Evolutionary conservation across 2,329 filamentous ascomycete species (phyloP).

Genomic region (Paecilomyces formosus): DNA sequence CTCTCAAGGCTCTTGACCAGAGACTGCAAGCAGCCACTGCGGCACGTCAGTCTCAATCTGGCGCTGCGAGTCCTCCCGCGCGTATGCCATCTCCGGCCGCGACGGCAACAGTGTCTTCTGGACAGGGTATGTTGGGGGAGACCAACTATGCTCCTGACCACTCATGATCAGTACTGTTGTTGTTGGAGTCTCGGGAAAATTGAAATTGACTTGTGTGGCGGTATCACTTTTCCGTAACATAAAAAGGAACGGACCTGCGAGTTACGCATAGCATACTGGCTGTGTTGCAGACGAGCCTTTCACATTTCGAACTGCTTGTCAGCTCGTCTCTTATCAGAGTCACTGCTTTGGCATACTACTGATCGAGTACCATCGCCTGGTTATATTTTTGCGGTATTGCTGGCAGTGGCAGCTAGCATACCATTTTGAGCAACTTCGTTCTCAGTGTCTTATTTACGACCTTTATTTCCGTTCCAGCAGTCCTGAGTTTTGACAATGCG

Average conservation of each 20-base stretch:
- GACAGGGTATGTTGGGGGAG: conserved; percentile 56
- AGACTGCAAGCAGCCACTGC: conserved; percentile 75
- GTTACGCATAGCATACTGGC: not conserved
- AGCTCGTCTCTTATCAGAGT: not conserved
- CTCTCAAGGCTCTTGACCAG: conserved; percentile 86
- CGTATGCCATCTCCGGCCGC: conserved; percentile 39
- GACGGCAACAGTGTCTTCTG: conserved; percentile 49
- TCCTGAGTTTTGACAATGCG: not conserved
- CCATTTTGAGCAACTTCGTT: not conserved
- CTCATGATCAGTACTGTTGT: conserved; percentile 15
- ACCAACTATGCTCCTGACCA: conserved; percentile 64
- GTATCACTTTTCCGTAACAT: not conserved
- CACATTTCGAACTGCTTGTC: not conserved
- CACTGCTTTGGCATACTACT: not conserved
- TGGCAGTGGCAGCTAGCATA: not conserved
- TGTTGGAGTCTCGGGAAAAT: not conserved
- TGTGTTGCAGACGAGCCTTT: not conserved
- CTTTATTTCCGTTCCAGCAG: not conserved
- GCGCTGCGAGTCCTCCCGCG: conserved; percentile 22
- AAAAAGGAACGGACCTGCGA: not conserved
- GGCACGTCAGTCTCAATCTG: conserved; percentile 36
- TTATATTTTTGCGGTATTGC: not conserved
- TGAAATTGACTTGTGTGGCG: not conserved
- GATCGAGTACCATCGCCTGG: not conserved
- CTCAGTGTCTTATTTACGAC: not conserved